Evolutionary conservation across 163 green algal species (phyloP).

Genomic region (Volvox carteri): DNA sequence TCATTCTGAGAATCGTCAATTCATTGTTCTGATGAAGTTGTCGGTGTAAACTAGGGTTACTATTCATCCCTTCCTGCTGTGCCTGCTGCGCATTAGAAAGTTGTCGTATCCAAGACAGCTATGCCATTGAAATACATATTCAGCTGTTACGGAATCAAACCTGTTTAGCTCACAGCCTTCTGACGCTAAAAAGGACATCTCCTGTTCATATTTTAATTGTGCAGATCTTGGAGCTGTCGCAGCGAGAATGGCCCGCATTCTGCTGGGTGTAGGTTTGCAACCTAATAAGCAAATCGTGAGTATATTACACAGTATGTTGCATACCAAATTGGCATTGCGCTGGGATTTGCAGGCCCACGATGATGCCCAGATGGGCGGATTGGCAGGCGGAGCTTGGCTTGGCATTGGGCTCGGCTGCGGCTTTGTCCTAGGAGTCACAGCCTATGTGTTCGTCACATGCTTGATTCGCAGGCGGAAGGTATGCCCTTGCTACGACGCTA

Average conservation of each 20-base stretch:
- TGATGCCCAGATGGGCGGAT: not conserved
- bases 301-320: not conserved
- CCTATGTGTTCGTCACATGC: not conserved
- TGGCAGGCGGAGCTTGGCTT: conserved; percentile 5
- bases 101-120: not conserved
- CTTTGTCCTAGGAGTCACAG: conserved; percentile 4
- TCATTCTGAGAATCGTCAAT: no score
- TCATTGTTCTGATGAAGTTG: no score
- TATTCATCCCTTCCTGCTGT: not conserved
- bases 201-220: not conserved
- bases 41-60: no score
- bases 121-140: not conserved
- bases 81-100: not conserved
- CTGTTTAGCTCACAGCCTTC: not conserved
- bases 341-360: not conserved
- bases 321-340: not conserved
- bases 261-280: not conserved
- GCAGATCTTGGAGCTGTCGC: not conserved
- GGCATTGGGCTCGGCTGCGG: conserved; percentile 5
- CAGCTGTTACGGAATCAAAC: not conserved
- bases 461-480: not conserved
- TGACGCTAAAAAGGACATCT: not conserved
- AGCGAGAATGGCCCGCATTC: not conserved
- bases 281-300: not conserved
- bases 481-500: not conserved